These are phyloP conservation scores for Luffa acutangula DNA, from an alignment of 306 rosid species.

Conservation along the genomic window DNA sequence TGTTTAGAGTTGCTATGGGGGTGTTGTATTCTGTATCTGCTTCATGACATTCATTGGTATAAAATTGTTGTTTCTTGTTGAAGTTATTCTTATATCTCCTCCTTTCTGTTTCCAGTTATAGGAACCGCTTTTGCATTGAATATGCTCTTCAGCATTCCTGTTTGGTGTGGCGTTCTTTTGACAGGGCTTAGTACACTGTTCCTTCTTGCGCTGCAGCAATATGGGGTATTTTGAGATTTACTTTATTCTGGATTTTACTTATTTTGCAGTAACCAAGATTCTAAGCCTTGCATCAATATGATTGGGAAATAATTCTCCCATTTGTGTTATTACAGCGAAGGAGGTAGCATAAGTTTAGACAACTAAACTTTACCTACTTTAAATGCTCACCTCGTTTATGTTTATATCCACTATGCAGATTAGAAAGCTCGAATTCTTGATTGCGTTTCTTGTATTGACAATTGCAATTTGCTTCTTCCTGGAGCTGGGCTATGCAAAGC, in stretches of 20 bases:
- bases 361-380: not conserved
- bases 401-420: conserved; percentile 38
- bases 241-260: not conserved
- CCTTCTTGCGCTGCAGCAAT: conserved; percentile 67
- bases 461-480: conserved; percentile 83
- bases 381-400: not conserved
- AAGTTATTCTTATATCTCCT: not conserved
- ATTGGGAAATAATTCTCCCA: not conserved
- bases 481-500: conserved; percentile 90
- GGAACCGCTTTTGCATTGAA: conserved; percentile 61
- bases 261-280: not conserved
- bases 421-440: conserved; percentile 90
- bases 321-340: not conserved
- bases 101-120: conserved; percentile 30
- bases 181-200: conserved; percentile 46
- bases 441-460: conserved; percentile 73
- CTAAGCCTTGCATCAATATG: not conserved
- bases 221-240: conserved; percentile 57
- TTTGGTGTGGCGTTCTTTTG: conserved; percentile 50
- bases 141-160: conserved; percentile 48
- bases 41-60: not conserved
- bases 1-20: not conserved
- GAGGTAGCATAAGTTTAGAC: not conserved
- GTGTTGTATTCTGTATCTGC: not conserved
- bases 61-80: not conserved